Base-by-base conservation (phyloP, 2,329 filamentous ascomycete genomes). In the Hortaea werneckii region DNA sequence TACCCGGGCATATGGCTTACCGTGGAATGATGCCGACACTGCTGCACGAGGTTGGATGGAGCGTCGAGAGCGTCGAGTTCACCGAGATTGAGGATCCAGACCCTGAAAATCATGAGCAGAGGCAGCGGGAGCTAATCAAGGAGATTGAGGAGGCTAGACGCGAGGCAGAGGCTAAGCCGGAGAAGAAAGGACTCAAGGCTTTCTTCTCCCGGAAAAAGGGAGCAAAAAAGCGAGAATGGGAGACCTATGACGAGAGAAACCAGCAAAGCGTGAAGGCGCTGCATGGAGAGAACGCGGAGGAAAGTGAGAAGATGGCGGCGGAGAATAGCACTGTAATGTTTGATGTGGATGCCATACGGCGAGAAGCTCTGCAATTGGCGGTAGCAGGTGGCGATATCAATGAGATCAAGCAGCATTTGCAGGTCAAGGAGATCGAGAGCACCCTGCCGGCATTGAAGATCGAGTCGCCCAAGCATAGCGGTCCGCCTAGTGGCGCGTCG, bases 11-110 rank as follows among this genome's bases (percentile, higher is more conserved):
- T 63, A 96, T 96, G 90, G 86, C 92, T 43, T 98, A 98, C 67
- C 86, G 92, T 64, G 79, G 80, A 27, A 86, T 88, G 34, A 96
- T 98, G 83, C 92, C 92, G 11, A 79, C 79, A 47, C 74, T 98
- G 12, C 73, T 98, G 43, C 80, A 87, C 51, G 83, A 90, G 62
- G 87, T 89, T 32, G 92, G 89, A 11, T 98, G 89, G 88, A 70
- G 83, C 44, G 86, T 96, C 3, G 83, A 95, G 59, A 89, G 83
- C 53, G 88, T 95, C 56, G 90, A 96, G 62, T 98, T 96, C 61
- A 82, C 79, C 1, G 92, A 98, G 66, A 96, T 98, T 49, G 92
- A 96, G 63, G 92, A 98, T 55, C 88, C 92, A 0, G 92, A 98
- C 59, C 92, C 92, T 0, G 92, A 96, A 0, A 90, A 94, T 55